Conservation (phyloP, 2,329 filamentous ascomycete genomes). For the Penicillium freii region DNA sequence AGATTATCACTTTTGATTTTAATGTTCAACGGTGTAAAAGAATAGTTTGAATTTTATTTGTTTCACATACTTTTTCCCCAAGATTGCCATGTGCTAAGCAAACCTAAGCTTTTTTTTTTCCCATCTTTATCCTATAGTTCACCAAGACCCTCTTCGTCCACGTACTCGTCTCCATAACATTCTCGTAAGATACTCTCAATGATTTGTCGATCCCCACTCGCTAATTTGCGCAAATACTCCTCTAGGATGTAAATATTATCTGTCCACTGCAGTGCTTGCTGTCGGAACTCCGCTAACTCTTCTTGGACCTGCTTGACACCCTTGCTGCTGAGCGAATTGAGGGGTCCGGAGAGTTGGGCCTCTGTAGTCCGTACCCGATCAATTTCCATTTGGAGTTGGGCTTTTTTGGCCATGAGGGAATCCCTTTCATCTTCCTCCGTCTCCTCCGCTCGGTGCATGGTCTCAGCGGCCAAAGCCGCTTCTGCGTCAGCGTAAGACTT, state of each 20-base stretch:
- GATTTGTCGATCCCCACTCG: slow-evolving; percentile 45
- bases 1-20: slow-evolving; percentile 5
- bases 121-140: slow-evolving; percentile 31
- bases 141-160: slow-evolving; percentile 53
- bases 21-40: too few relatives aligned
- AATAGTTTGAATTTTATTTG: background rate
- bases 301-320: slow-evolving; percentile 32
- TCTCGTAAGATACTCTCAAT: slow-evolving; percentile 45
- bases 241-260: slow-evolving; percentile 48
- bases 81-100: slow-evolving; percentile 11
- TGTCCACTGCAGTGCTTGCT: slow-evolving; percentile 41
- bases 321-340: slow-evolving; percentile 33
- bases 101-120: slow-evolving; percentile 5
- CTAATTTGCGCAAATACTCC: slow-evolving; percentile 39
- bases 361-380: slow-evolving; percentile 38
- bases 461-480: slow-evolving; percentile 40
- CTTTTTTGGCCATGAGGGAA: slow-evolving; percentile 22
- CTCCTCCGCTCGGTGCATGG: slow-evolving; percentile 31
- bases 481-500: slow-evolving; percentile 33
- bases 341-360: slow-evolving; percentile 23
- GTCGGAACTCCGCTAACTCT: slow-evolving; percentile 35
- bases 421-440: slow-evolving; percentile 20
- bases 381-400: slow-evolving; percentile 30
- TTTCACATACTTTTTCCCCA: slow-evolving; percentile 1
- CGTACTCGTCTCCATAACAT: slow-evolving; percentile 55